Evolutionary conservation across 495 filamentous ascomycete species (phyloP), one percentile per base, ranked within the genome.

Genomic region (Jackrogersella minutella): DNA sequence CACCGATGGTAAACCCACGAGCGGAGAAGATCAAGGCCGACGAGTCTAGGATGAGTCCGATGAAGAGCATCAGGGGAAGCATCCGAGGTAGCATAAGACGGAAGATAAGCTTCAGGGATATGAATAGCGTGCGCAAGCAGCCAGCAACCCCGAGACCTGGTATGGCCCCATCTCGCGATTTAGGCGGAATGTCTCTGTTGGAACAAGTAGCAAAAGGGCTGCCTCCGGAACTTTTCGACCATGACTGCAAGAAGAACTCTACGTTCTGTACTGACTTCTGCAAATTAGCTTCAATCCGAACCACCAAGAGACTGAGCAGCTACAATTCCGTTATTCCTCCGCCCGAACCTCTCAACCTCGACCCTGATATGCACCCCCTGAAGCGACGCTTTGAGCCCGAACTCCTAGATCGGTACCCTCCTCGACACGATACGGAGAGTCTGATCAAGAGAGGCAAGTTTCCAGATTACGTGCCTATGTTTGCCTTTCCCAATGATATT

Each of bases 391-490:
- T 97, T 70, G 95, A 99, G 71, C 95, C 95, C 5, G 93, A 97
- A 13, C 79, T 99, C 14, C 85, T 99, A 24, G 95, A 99, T 74
- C 84, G 94, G 73, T 98, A 99, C 70, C 95, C 95, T 17, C 88
- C 91, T 34, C 90, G 91, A 73, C 84, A 85, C 64, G 90, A 93
- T 79, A 73, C 85, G n/a, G 80, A 79, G 16, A 94, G 97, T 22
- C 92, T 96, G 65, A 88, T 90, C 72, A 85, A 90, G 72, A 88
- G 95, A 70, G 93, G 92, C 40, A 87, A 86, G 52, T 97, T 99
- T 74, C 95, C 95, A 2, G 94, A 99, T 72, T 98, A 97, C 69
- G 92, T 99, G 34, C 95, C 95, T 22, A 98, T 99, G 95, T 99
- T 98, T 71, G 93, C 95, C 17, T 99, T 98, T 71, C 95, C 95